Percentiles rank a stretch among this genome's conserved stretches.
Conservation (phyloP, 257 asterid species). For the Solanum lycopersicoides region DNA sequence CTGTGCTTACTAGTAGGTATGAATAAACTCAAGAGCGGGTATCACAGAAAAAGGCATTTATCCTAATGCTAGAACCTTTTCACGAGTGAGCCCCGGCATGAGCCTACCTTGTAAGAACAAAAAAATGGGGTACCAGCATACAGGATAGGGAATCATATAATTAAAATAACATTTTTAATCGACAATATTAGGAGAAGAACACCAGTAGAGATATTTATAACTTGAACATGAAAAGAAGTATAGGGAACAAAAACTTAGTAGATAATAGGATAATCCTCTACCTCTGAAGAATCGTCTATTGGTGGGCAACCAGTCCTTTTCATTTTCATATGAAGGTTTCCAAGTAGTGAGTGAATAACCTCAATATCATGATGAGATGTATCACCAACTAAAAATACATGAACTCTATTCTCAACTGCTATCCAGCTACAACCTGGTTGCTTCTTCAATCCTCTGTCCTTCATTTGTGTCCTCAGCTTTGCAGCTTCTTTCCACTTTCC, state of each 20-base stretch:
- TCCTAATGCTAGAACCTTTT: background rate
- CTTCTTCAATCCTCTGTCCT: conserved; percentile 41
- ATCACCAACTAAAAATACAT: conserved; percentile 45
- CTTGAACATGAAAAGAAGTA: background rate
- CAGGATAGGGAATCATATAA: background rate
- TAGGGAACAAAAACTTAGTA: background rate
- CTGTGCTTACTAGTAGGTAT: background rate
- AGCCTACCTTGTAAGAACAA: background rate
- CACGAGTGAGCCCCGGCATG: background rate
- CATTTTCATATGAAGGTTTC: conserved; percentile 37
- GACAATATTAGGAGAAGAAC: background rate
- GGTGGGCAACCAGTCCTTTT: conserved; percentile 13
- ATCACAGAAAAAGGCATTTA: background rate
- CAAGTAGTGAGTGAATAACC: conserved; percentile 12
- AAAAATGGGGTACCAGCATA: background rate
- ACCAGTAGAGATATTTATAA: background rate
- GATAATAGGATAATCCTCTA: background rate
- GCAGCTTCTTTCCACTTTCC: conserved; percentile 45
- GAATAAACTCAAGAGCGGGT: background rate
- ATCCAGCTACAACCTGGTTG: conserved; percentile 77
- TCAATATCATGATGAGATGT: conserved; percentile 16
- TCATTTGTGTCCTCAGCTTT: conserved; percentile 41
- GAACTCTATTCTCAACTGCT: conserved; percentile 36
- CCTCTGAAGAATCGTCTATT: background rate
- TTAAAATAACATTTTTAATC: background rate